Evolutionary conservation across 257 asterid species (phyloP).

Genomic region (Nicotiana sylvestris): DNA sequence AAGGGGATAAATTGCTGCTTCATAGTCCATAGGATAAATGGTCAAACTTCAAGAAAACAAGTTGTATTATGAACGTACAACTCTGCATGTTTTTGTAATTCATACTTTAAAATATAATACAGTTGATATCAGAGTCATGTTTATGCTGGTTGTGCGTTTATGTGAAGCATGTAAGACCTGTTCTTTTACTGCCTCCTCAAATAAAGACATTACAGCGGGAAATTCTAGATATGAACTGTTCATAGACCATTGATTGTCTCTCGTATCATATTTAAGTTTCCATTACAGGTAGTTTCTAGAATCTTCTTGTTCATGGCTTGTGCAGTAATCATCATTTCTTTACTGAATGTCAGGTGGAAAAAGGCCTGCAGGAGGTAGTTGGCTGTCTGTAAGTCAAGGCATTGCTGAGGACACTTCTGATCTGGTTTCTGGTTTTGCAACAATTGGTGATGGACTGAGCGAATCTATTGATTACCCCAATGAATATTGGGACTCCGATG

Average conservation of each 20-base stretch:
- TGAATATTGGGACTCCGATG: slow-evolving; percentile 97
- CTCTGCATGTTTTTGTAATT: neutral
- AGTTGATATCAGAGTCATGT: neutral
- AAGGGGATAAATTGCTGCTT: no score
- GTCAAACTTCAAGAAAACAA: no score
- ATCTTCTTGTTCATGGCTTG: neutral
- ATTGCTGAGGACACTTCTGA: slow-evolving; percentile 93
- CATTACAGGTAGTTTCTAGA: neutral
- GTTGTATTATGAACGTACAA: neutral
- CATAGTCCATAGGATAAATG: no score
- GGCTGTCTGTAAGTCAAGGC: slow-evolving; percentile 97
- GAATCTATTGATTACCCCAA: slow-evolving; percentile 84
- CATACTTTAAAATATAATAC: neutral
- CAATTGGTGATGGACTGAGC: slow-evolving; percentile 86
- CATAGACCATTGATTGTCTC: neutral
- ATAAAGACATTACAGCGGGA: neutral
- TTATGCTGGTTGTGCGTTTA: neutral
- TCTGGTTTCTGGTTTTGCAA: slow-evolving; percentile 94
- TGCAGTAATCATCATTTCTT: slow-evolving; percentile 1
- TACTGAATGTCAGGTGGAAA: slow-evolving; percentile 48
- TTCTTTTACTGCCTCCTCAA: neutral
- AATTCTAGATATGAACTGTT: neutral
- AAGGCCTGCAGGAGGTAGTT: slow-evolving; percentile 69
- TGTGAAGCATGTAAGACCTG: neutral
- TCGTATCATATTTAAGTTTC: neutral